Conservation (phyloP, 2,329 filamentous ascomycete genomes). For the Bertia moriformis region DNA sequence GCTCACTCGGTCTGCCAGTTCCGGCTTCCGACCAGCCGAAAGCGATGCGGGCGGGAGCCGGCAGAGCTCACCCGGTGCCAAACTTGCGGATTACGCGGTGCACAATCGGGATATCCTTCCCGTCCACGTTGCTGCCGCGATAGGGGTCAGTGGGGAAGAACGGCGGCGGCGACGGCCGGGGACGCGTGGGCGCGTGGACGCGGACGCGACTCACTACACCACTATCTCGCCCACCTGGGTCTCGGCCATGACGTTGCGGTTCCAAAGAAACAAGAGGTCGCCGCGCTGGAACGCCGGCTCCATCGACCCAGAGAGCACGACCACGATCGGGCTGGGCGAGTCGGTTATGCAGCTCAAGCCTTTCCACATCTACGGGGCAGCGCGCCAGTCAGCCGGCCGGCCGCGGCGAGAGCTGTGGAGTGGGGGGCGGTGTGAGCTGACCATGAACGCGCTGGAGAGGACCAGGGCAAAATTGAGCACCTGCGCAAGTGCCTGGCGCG, state of each 20-base stretch:
- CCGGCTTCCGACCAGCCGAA: no score
- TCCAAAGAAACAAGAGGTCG: constrained; percentile 66
- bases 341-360: constrained; percentile 67
- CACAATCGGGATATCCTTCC: constrained; percentile 95
- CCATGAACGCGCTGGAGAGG: constrained; percentile 83
- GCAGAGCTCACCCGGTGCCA: constrained; percentile 32
- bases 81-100: constrained; percentile 75
- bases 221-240: constrained; percentile 42
- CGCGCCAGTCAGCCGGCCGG: constrained; percentile 5
- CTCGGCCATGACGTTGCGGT: constrained; percentile 44
- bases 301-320: constrained; percentile 75
- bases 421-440: constrained; percentile 18
- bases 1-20: no score
- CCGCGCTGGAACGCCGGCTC: constrained; percentile 70
- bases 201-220: no score
- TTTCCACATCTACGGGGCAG: constrained; percentile 58
- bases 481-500: constrained; percentile 68
- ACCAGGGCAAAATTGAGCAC: constrained; percentile 83
- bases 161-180: no score
- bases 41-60: no score
- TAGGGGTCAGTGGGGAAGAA: no score
- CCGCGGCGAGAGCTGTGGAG: not conserved
- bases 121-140: constrained; percentile 75
- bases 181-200: no score
- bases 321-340: constrained; percentile 64